Evolutionary conservation across 257 asterid species (phyloP).

Genomic region (Salvia rosmarinus): DNA sequence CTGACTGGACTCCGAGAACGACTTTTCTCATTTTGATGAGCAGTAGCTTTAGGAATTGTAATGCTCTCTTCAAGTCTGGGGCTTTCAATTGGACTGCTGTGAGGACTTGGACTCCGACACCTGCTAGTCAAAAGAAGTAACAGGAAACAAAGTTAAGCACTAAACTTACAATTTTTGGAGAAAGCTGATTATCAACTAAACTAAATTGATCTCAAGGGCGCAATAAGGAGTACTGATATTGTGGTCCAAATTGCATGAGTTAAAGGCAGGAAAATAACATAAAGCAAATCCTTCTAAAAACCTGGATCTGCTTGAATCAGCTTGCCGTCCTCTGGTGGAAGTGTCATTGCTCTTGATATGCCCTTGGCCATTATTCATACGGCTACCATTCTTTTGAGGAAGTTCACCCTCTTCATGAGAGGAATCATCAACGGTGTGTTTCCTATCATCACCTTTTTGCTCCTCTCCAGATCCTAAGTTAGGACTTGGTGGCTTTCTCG

Average conservation of each 20-base stretch:
- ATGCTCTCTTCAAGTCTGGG: conserved; percentile 40
- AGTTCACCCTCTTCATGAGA: conserved; percentile 67
- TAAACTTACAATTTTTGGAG: neutral
- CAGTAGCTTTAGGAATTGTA: conserved; percentile 32
- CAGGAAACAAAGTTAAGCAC: neutral
- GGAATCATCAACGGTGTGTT: conserved; percentile 39
- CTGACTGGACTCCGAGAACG: conserved; percentile 48
- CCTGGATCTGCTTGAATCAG: conserved; percentile 68
- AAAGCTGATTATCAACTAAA: conserved; percentile 23
- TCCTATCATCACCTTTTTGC: conserved; percentile 44
- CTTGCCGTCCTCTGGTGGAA: conserved; percentile 28
- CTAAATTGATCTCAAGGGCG: conserved; percentile 18
- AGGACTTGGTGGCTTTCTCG: conserved; percentile 39
- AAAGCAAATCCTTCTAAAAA: conserved; percentile 29
- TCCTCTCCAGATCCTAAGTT: conserved; percentile 38
- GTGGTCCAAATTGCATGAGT: neutral
- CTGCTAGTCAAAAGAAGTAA: conserved; percentile 40
- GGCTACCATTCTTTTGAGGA: conserved; percentile 51
- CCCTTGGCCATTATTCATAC: conserved; percentile 52
- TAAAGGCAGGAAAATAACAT: conserved; percentile 16
- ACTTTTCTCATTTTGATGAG: conserved; percentile 44
- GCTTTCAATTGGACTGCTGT: conserved; percentile 50
- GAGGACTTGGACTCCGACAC: conserved; percentile 52
- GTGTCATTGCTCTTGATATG: conserved; percentile 38
- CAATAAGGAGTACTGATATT: conserved; percentile 1